Evolutionary conservation across 1,284 basidiomycete species (phyloP), one percentile per base, ranked within the genome.

Genomic region (Leccinum cinnamomeum): DNA sequence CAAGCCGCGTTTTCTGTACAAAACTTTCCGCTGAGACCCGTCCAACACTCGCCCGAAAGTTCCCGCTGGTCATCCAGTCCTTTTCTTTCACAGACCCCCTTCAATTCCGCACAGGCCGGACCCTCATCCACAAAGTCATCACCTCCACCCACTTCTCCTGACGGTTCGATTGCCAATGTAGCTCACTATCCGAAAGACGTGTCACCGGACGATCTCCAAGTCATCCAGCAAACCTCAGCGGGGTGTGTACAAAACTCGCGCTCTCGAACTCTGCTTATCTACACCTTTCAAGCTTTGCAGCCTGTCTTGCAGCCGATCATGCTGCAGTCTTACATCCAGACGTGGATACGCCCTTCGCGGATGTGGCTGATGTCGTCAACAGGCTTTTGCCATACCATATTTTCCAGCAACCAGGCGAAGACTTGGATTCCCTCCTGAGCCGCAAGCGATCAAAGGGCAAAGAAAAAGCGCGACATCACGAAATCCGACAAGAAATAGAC

Each of bases 321-420:
- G 76, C 78, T 44, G 76, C 80, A 14, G 82, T 83, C 11, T 69
- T 85, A 50, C 79, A 84, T 62, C 89, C 90, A 30, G 86, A 91
- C 67, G 79, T 84, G 33, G 88, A 91, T 59, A 79, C 84, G 0
- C 86, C 90, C 2, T 92, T 92, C 67, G 63, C 68, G 20, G 84
- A 89, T 69, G 75, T 79, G 11, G 69, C 76, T 5, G 91, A 92
- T 70, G 87, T 79, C 2, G 78, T 91, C 23, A 79, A 82, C 16
- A 81, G 90, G 57, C 78, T 92, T 16, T 75, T 92, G 25, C 90
- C 90, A 0, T 92, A 90, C 71, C 90, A 92, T 70, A 76, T 92
- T 58, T 91, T 87, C 67, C 88, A 89, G 66, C 86, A 90, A 61
- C 90, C 90, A 0, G 76, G 76, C 61, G 84, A 87, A 51, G 91